Base-by-base conservation (phyloP, 768 basidiomycete species). In the Serendipita vermifera region DNA sequence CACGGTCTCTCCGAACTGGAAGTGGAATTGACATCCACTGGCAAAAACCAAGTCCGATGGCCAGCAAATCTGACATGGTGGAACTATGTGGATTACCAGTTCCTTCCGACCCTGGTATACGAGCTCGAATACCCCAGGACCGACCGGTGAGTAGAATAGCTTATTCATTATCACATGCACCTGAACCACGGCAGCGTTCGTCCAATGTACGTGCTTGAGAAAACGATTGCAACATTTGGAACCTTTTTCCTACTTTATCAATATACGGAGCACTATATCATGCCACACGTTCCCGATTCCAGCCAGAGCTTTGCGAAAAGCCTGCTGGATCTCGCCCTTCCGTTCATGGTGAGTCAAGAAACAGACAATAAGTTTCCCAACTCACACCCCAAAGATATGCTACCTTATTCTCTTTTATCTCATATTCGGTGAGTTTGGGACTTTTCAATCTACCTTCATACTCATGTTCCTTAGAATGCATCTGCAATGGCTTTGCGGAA, bases 101-200 rank as follows among this genome's bases (percentile, higher is more conserved):
- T 93, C 35, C 82, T 87, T 41, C 96, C 96, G 13, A 90, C 90
- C 0, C 75, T 99, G 38, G 92, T 97, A 5, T 99, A 99, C 64
- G 92, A 98, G 67, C 73, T 98, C 32, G 93, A 97, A 69, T 99
- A 93, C 67, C 94, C 94, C 7, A 73, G 94, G 53, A 97, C 94
- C 7, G 81, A 87, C 31, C 72, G 75, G 88, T 88, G 64, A 51
- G 78, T 69, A 7, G 13, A 39, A 6, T 38, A 29, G 26, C 31
- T 20, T 26, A 55, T 43, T 58, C 24, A 77, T 22, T 33, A 22
- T 35, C 14, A 58, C 38, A n/a, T 46, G 13, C 15, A 54, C 53
- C 36, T 11, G 27, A 24, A 43, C 33, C 17, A 3, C 5, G 33
- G 3, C 58, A 73, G 72, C 11, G 66, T 75, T 48, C 80, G 78